These are phyloP conservation scores for Aspergillus sp. DNA, from an alignment of 2,329 filamentous ascomycete species.

Conservation along the genomic window DNA sequence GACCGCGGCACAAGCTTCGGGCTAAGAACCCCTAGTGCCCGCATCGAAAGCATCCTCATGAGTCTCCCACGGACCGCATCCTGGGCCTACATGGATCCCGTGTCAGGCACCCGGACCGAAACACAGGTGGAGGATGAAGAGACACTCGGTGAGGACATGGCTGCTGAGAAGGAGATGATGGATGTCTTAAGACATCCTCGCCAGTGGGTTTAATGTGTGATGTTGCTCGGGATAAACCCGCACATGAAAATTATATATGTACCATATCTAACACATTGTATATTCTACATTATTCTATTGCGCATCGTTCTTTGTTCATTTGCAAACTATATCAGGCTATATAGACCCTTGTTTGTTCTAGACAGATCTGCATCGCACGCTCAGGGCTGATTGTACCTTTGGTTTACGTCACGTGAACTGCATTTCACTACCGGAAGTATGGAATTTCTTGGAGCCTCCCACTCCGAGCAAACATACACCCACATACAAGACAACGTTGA, in stretches of 20 bases:
- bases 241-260: background rate
- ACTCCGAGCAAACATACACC: background rate
- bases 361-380: background rate
- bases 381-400: too few relatives aligned
- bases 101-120: conserved; percentile 46
- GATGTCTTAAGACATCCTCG: conserved; percentile 65
- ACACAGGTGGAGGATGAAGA: conserved; percentile 50
- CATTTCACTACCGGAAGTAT: background rate
- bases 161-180: conserved; percentile 71
- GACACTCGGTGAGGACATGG: conserved; percentile 32
- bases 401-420: background rate
- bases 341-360: background rate
- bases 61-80: conserved; percentile 87
- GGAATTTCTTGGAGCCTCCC: background rate
- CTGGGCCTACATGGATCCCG: conserved; percentile 90
- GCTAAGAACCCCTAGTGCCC: conserved; percentile 83
- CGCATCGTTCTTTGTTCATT: background rate
- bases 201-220: conserved; percentile 55
- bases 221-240: background rate
- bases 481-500: background rate
- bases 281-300: background rate
- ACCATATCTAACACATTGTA: conserved; percentile 4
- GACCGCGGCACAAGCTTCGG: conserved; percentile 94
- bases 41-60: conserved; percentile 97
- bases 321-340: background rate